Conservation (phyloP, 768 basidiomycete genomes). For the Mycena pura region DNA sequence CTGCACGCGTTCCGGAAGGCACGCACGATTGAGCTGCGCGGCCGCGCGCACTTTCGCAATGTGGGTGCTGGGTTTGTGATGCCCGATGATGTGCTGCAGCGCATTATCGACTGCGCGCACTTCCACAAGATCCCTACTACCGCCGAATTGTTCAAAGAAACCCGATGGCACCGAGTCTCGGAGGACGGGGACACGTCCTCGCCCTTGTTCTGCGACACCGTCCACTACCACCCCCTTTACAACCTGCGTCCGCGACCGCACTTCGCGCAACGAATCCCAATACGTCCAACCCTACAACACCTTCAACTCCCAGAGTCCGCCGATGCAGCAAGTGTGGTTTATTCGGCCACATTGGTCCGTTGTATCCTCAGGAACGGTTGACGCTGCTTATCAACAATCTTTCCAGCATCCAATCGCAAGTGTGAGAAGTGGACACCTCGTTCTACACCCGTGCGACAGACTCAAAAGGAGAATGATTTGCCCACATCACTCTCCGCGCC, state of each 20-base stretch:
- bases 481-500: too few species aligned
- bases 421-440: background rate
- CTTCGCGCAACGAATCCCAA: background rate
- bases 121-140: background rate
- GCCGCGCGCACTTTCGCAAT: background rate
- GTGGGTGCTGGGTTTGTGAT: background rate
- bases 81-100: background rate
- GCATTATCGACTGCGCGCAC: slow-evolving; percentile 3
- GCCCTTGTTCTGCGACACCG: background rate
- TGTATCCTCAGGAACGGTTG: background rate
- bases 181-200: background rate
- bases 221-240: background rate
- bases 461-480: background rate
- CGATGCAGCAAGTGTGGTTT: background rate
- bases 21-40: background rate
- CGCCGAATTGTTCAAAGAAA: background rate
- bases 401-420: background rate
- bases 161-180: background rate
- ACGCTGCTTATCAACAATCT: background rate
- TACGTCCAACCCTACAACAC: background rate
- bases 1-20: background rate
- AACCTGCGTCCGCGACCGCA: background rate
- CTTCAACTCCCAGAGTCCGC: background rate
- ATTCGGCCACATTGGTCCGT: background rate
- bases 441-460: background rate